Percentiles rank a stretch among this genome's conserved stretches.
Evolutionary conservation across 2,329 filamentous ascomycete species (phyloP).

Genomic region (Cercospora zeina): DNA sequence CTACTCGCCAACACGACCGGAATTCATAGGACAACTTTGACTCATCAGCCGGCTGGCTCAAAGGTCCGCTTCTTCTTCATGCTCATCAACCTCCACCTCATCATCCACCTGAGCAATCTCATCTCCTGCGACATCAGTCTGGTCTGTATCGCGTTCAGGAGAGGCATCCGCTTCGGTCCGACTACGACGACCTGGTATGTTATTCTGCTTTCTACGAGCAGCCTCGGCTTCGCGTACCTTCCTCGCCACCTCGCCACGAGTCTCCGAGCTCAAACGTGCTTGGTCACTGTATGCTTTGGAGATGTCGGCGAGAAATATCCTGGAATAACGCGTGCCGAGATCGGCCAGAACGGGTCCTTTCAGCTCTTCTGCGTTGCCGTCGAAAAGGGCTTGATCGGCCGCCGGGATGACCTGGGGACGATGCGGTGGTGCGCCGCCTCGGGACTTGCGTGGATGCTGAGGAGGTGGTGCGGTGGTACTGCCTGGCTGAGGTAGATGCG

Average conservation of each 20-base stretch:
- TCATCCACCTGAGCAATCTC: too few species aligned
- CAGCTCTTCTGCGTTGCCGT: background rate
- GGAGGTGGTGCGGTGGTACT: background rate
- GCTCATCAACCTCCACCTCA: too few species aligned
- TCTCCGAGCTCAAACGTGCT: background rate
- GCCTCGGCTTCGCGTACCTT: background rate
- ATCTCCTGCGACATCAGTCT: too few species aligned
- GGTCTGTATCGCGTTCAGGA: too few species aligned
- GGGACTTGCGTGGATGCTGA: background rate
- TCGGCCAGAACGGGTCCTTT: background rate
- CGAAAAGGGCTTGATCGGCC: background rate
- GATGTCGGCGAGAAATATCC: background rate
- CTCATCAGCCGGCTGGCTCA: too few species aligned
- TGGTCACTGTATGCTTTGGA: background rate
- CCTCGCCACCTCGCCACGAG: background rate
- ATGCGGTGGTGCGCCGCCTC: background rate
- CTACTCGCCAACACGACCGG: too few species aligned
- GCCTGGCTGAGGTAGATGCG: background rate
- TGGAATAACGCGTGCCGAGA: background rate
- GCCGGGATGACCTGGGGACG: background rate
- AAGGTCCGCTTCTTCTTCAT: too few species aligned
- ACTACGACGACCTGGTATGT: too few species aligned
- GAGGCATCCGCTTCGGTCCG: too few species aligned
- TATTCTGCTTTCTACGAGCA: background rate
- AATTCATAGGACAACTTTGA: too few species aligned